These are phyloP conservation scores for Verruconis gallopava DNA, from an alignment of 2,329 filamentous ascomycete genomes.

Conservation along the genomic window DNA sequence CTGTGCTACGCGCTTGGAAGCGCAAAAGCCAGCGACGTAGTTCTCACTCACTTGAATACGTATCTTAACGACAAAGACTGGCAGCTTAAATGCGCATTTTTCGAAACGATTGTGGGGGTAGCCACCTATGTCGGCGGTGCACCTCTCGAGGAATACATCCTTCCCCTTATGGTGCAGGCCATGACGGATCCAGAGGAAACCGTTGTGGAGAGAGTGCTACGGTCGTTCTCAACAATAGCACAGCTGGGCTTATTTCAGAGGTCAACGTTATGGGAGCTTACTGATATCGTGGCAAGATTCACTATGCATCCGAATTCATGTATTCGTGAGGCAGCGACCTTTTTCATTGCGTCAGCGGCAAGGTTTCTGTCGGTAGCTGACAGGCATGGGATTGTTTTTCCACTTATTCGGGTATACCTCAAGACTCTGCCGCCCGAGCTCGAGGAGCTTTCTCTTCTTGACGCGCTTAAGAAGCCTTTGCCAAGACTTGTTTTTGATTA, in stretches of 20 bases:
- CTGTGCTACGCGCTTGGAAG: conserved; percentile 92
- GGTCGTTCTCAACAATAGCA: conserved; percentile 79
- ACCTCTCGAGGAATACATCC: conserved; percentile 84
- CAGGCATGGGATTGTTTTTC: conserved; percentile 67
- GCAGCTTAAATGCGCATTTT: conserved; percentile 93
- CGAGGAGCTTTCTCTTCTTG: conserved; percentile 61
- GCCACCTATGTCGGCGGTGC: conserved; percentile 80
- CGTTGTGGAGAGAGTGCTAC: conserved; percentile 80
- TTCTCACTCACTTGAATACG: conserved; percentile 89
- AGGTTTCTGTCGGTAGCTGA: conserved; percentile 69
- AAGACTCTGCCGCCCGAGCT: conserved; percentile 60
- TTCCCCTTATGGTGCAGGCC: conserved; percentile 91
- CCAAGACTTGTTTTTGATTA: conserved; percentile 72
- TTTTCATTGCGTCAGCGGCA: conserved; percentile 68
- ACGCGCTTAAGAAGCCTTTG: conserved; percentile 71
- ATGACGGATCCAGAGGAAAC: conserved; percentile 87
- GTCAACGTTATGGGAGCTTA: conserved; percentile 73
- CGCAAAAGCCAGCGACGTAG: conserved; percentile 86
- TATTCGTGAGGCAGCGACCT: conserved; percentile 80
- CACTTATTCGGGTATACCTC: conserved; percentile 68
- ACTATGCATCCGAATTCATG: conserved; percentile 89
- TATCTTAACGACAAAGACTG: conserved; percentile 95
- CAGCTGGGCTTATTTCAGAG: conserved; percentile 77
- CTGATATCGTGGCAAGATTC: conserved; percentile 72
- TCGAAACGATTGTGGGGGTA: conserved; percentile 88